Evolutionary conservation across 768 basidiomycete genomes (phyloP), one percentile per base, ranked within the genome.

Genomic region (Mycena kentingensis): DNA sequence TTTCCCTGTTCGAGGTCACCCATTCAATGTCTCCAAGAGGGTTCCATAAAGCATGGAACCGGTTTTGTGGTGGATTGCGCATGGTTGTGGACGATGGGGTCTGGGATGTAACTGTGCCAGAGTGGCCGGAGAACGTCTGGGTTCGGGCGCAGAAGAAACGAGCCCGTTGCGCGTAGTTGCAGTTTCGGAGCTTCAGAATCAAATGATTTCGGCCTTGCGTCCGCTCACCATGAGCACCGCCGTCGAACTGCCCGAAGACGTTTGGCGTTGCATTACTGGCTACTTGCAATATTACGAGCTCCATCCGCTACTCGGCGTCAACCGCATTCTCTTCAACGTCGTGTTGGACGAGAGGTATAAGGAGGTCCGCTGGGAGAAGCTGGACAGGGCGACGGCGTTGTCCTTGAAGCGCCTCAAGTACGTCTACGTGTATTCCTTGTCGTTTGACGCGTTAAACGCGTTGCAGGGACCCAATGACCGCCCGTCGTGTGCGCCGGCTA

Each of bases 251-350:
- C 70, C 72, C 21, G 63, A 63, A 18, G 71, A 73, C 41, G 57
- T 72, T 25, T 75, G 73, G 73, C 60, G 61, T 26, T 46, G 65
- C 32, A 59, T 74, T 31, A 61, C 65, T 19, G 41, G 52, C 16
- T 57, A 60, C 39, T 12, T 71, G 11, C 51, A 54, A 2, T 18
- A n/a, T n/a, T 13, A 22, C 28, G 38, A 60, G 13, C 57, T 57
- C 18, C 26, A 51, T 16, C 39, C 48, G 19, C 57, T 66, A 21
- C 63, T 67, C n/a, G 68, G 67, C 0, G 57, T 75, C n/a, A 73
- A 73, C 47, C 63, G 69, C 4, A 62, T 67, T 2, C 65, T 71
- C 44, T 69, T 68, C 55, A 52, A 70, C 49, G 65, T 66, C 21
- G 63, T 61, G 3, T 59, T 73, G 11, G 65, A 68, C 39, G 51